phyloP scores from a whole-genome alignment of 2,329 filamentous ascomycete species.

The Microthyrium microscopicum region DNA sequence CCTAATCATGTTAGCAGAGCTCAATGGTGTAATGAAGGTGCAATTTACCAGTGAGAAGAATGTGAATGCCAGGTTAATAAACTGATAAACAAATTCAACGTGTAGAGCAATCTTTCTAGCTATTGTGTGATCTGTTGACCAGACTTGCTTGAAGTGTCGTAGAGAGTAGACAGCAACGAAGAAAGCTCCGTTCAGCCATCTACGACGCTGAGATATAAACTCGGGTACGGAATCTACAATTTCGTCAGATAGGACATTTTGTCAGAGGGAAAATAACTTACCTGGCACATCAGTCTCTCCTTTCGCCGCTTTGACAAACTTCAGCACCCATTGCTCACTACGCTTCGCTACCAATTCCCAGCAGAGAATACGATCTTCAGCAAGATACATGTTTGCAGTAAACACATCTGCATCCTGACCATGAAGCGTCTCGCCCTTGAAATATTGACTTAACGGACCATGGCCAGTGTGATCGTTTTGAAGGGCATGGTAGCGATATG shows the following conservation, averaged over 20 bases:
- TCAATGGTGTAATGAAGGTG: background rate
- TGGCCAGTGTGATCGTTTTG: constrained; percentile 95
- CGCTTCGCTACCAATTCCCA: constrained; percentile 95
- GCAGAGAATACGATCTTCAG: constrained; percentile 77
- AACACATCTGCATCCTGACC: constrained; percentile 94
- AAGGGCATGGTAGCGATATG: constrained; percentile 86
- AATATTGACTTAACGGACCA: constrained; percentile 91
- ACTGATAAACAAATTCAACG: constrained; percentile 90
- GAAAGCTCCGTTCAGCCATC: constrained; percentile 97
- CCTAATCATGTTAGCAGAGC: constrained; percentile 21
- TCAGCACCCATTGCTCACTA: constrained; percentile 88
- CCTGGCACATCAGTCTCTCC: constrained; percentile 96
- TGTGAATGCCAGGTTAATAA: constrained; percentile 83
- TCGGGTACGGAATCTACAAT: constrained; percentile 72
- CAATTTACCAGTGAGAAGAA: constrained; percentile 68
- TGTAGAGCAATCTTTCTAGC: constrained; percentile 81
- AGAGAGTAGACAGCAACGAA: constrained; percentile 97
- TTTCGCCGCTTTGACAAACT: constrained; percentile 91
- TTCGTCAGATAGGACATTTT: background rate
- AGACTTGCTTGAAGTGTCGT: constrained; percentile 86
- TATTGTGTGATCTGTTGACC: constrained; percentile 80
- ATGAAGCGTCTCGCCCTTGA: constrained; percentile 95
- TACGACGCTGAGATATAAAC: constrained; percentile 87
- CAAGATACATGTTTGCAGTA: constrained; percentile 90
- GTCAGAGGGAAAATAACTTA: constrained; percentile 29